Base-by-base conservation (phyloP, 331 rosid genomes). In the Dryas integrifolia region DNA sequence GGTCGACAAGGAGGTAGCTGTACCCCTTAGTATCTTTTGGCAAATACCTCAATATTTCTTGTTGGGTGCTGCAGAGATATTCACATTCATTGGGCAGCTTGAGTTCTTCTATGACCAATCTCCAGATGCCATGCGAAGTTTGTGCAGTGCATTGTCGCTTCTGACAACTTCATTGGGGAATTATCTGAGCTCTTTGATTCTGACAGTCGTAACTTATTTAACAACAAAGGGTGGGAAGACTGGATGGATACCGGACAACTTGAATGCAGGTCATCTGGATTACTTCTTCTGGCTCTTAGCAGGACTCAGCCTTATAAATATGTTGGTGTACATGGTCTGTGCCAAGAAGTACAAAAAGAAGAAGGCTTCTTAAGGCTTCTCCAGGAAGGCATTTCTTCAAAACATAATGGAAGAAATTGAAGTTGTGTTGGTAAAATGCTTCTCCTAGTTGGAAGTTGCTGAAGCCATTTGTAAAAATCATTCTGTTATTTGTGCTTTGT, bases 91-190 rank as follows among this genome's bases (percentile, higher is more conserved):
- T 1, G 97, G 98, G 50, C 97, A 93, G 82, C 90, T 91, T 0
- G 94, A 93, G 91, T 93, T 93, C 85, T 91, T 93, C 82, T 91
- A 93, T n/a, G 96, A 91, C 77, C 96, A 93, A 80, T 93, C 98
- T 57, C 97, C 97, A 5, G 97, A 93, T 65, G 91, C 96, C 0
- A 93, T 91, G 97, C 77, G 97, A 69, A 93, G 97, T 80, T 80
- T 91, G 66, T 93, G 98, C 74, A 93, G 98, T 46, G 98, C 97
- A 2, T 69, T 93, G 77, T 84, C 98, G 2, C 94, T 93, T 51
- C 74, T 91, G 76, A 91, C 97, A 2, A 84, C 47, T 72, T 74
- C 91, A 3, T 58, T 93, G 59, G 97, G 98, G 55, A 93, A 88
- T 67, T 91, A 91, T 81, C 68, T 89, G 75, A 93, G 97, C 76